Evolutionary conservation across 228 moss, liverwort and hornwort genomes (phyloP), one percentile per base, ranked within the genome.

Genomic region (Sphagnum magellanicum): DNA sequence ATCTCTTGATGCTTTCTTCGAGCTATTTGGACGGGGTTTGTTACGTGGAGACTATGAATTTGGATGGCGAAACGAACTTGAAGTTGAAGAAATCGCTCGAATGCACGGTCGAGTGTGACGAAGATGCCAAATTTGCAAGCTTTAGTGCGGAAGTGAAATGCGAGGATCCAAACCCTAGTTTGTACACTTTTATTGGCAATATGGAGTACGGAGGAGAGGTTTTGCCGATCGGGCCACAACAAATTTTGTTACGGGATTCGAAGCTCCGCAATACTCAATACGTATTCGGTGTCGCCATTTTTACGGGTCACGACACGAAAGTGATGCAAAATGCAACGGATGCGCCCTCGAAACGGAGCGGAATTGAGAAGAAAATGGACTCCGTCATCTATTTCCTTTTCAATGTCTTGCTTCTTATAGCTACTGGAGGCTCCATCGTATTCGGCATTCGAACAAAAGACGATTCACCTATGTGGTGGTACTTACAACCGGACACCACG

Each of bases 1-100:
- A 81, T 65, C 61, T 81, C 17, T 62, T 81, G 10, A 65, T 81
- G 64, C 77, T 81, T 48, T 77, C 81, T 63, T 77, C 77, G 55
- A 74, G 73, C 51, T 68, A 77, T 58, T 74, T 70, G 12, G 74
- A 74, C 11, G 81, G 77, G 51, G 57, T 74, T 62, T 77, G 81
- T 68, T 81, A 81, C 50, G 74, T 81, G 9, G 70, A 76, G 48
- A 81, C 81, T 32, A 73, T 72, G 77, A 77, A 77, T 68, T 67
- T 81, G 32, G 81, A 81, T 53, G 81, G 81, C 12, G 74, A 77
- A 68, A 77, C 77, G 51, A 81, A 81, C 68, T 69, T 81, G 64
- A 81, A 77, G 74, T 66, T 77, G 16, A 62, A 51, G 59, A 50
- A 11, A 47, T 61, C 73, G 53, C 15, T 51, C 48, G 52, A 50